Conservation (phyloP, 179 eudicot genomes). For the Actinidia chinensis region DNA sequence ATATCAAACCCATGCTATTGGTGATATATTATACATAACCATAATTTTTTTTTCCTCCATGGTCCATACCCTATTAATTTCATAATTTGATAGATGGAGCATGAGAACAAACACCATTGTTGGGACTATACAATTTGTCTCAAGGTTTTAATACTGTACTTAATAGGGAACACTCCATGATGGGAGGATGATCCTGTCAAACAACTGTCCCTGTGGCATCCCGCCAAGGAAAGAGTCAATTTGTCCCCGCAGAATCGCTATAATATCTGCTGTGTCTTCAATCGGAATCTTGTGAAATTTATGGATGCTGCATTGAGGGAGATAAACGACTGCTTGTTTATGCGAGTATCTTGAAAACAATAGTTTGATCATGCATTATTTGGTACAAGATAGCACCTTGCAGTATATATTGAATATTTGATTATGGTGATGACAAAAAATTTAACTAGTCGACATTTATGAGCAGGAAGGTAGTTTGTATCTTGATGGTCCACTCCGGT, state of each 20-base stretch:
- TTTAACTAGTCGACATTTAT: conserved; percentile 13
- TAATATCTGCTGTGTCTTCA: conserved; percentile 60
- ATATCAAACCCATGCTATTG: background rate
- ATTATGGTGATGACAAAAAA: background rate
- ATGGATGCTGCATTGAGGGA: conserved; percentile 90
- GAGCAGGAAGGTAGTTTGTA: conserved; percentile 44
- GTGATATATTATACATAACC: background rate
- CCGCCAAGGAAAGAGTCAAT: conserved; percentile 74
- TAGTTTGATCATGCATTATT: conserved; percentile 40
- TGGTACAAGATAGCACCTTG: conserved; percentile 37
- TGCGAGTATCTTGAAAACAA: conserved; percentile 73
- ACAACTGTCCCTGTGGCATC: conserved; percentile 71
- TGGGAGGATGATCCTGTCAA: conserved; percentile 67
- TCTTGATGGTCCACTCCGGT: conserved; percentile 76
- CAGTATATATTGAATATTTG: background rate
- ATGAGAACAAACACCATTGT: background rate
- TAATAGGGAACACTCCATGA: conserved; percentile 72
- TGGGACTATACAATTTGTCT: background rate
- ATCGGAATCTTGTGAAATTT: conserved; percentile 79
- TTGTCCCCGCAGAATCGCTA: conserved; percentile 83
- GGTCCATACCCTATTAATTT: background rate
- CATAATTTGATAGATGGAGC: background rate
- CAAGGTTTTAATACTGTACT: background rate
- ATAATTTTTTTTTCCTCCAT: background rate
- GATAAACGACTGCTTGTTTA: conserved; percentile 74